Base-by-base conservation (phyloP, 129 eudicot species). In the Flaveria brownii region DNA sequence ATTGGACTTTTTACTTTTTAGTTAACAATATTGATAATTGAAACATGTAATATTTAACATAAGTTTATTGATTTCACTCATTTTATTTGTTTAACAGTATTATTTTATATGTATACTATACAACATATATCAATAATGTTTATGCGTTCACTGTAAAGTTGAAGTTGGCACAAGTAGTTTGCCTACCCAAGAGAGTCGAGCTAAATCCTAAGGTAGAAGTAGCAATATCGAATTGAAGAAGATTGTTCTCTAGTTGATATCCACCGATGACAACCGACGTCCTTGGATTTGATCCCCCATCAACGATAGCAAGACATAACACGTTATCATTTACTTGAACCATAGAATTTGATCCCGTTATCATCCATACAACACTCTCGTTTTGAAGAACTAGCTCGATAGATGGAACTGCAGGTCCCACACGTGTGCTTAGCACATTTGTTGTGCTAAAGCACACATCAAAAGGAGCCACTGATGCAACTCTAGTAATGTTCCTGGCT, bases 221-320 rank as follows among this genome's bases (percentile, higher is more conserved):
- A 17, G 88, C 96, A 56, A 90, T 33, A 90, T 90, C 92, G 57
- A 90, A 87, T 71, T 90, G 92, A 71, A 90, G 52, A 57, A 90
- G 76, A 80, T 84, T 90, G 80, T 90, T 77, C 79, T 90, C 93
- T 17, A 86, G 18, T 74, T 90, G 96, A 39, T 84, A 74, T n/a
- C 83, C 96, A 9, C 93, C 96, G 0, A 90, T 84, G 17, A 86
- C 93, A 4, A 90, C 72, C 46, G 96, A 82, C 0, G 96, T 85
- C 61, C 84, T 82, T 13, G 89, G 89, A 28, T 55, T 70, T 4
- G 55, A 46, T 9, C 89, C 92, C 0, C 88, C 91, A 62, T 88
- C 84, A 28, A 85, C 50, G 43, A 90, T 36, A 15, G 82, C 96
- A 1, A 90, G 87, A 59, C 96, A 90, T 55, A 82, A 1, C 4